Conservation (phyloP, 148 eudicot species). For the Heliamphora exappendiculata region DNA sequence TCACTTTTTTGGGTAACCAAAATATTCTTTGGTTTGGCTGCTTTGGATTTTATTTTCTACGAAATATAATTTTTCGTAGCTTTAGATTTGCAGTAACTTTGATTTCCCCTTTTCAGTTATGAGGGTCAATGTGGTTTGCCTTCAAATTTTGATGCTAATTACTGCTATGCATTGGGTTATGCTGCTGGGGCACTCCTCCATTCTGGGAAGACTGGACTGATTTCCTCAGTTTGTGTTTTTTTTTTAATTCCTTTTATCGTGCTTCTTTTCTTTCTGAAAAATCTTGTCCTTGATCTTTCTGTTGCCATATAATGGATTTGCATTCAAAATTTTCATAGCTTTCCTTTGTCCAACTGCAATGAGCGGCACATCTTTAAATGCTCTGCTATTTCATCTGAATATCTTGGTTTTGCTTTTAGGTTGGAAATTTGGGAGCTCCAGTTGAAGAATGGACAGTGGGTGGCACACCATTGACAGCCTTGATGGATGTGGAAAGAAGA, state of each 20-base stretch:
- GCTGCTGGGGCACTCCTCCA: slow-evolving; percentile 17
- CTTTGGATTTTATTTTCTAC: neutral
- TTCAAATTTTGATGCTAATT: slow-evolving; percentile 4
- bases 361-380: neutral
- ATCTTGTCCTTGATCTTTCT: neutral
- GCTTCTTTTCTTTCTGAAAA: neutral
- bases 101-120: neutral
- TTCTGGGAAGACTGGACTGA: slow-evolving; percentile 14
- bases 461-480: slow-evolving; percentile 14
- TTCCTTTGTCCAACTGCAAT: neutral
- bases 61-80: neutral
- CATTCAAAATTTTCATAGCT: neutral
- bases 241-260: neutral
- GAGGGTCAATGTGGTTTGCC: slow-evolving; percentile 16
- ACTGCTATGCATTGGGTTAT: slow-evolving; percentile 18
- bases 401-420: neutral
- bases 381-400: neutral
- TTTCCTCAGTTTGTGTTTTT: slow-evolving; percentile 7
- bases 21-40: neutral
- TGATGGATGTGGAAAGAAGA: slow-evolving; percentile 16
- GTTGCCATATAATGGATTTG: neutral
- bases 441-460: slow-evolving; percentile 17
- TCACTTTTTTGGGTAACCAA: slow-evolving; percentile 14
- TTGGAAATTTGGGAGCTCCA: slow-evolving; percentile 12
- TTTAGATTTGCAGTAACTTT: neutral